Conservation (phyloP, 768 basidiomycete genomes). For the Kwoniella sp. region DNA sequence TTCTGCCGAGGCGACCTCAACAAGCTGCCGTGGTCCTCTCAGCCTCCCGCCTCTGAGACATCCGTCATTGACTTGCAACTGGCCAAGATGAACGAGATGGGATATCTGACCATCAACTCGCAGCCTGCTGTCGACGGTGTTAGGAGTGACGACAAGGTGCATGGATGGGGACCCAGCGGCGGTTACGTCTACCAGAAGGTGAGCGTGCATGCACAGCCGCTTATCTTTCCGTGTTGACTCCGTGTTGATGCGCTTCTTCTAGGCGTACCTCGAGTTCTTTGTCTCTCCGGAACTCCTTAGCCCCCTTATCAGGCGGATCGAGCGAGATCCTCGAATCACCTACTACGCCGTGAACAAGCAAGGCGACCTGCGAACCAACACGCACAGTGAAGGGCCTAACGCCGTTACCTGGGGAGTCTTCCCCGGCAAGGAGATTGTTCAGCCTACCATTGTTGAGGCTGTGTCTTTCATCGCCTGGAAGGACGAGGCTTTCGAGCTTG, state of each 20-base stretch:
- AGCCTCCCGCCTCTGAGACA: conserved; percentile 50
- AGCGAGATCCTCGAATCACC: conserved; percentile 79
- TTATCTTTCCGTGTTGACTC: neutral
- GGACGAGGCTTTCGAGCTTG: conserved; percentile 94
- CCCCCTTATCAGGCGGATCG: conserved; percentile 71
- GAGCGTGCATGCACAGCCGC: conserved; percentile 5
- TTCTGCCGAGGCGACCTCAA: conserved; percentile 49
- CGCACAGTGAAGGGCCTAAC: conserved; percentile 88
- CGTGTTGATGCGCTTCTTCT: neutral
- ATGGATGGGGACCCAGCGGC: conserved; percentile 90
- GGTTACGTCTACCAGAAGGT: conserved; percentile 97
- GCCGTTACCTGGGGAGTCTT: conserved; percentile 99
- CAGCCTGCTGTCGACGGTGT: conserved; percentile 93
- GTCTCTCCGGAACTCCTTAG: conserved; percentile 70
- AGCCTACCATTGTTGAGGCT: conserved; percentile 93
- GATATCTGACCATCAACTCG: conserved; percentile 95
- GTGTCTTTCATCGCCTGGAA: conserved; percentile 99
- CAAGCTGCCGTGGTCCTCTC: conserved; percentile 50
- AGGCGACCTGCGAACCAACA: conserved; percentile 92
- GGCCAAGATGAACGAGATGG: conserved; percentile 73
- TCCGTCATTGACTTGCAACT: conserved; percentile 49
- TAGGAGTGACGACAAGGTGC: conserved; percentile 72
- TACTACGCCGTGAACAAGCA: conserved; percentile 97
- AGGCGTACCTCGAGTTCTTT: conserved; percentile 97
- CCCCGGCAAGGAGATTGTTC: conserved; percentile 91